Evolutionary conservation across 768 basidiomycete species (phyloP).

Genomic region (Panellus pusillus): DNA sequence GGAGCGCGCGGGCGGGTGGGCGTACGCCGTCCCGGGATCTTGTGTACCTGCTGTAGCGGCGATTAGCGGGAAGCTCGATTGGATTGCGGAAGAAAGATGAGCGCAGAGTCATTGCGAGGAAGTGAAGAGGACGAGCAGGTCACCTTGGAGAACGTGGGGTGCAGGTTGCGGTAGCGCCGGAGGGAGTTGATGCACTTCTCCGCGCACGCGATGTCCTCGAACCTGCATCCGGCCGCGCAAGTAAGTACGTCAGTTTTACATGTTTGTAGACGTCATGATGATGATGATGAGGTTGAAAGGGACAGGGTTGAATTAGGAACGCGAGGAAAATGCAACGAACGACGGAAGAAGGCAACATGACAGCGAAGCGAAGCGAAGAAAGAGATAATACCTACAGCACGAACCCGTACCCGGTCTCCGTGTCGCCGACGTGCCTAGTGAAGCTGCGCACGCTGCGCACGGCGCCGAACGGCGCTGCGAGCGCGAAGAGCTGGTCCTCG

Average conservation of each 20-base stretch:
- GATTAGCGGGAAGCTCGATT: no score
- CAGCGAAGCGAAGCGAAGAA: not conserved
- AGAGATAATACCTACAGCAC: constrained; percentile 23
- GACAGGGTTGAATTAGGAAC: constrained; percentile 2
- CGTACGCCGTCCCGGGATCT: constrained; percentile 78
- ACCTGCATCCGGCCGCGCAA: constrained; percentile 41
- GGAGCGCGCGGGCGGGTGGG: constrained; percentile 37
- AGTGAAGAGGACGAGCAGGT: constrained; percentile 2
- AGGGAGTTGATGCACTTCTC: constrained; percentile 73
- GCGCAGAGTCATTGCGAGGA: no score
- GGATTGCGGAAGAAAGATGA: not conserved
- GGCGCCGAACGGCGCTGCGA: constrained; percentile 69
- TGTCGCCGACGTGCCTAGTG: constrained; percentile 78
- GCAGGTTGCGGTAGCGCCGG: constrained; percentile 71
- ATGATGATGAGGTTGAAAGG: no score
- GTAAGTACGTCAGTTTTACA: no score
- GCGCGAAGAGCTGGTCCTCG: constrained; percentile 73
- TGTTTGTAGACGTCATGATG: not conserved
- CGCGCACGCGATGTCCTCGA: constrained; percentile 64
- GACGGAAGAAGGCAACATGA: not conserved
- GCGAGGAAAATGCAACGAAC: not conserved
- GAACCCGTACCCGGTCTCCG: constrained; percentile 47
- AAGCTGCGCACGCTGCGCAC: constrained; percentile 82
- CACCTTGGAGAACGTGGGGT: constrained; percentile 88
- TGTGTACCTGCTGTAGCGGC: constrained; percentile 57